Evolutionary conservation across 257 asterid genomes (phyloP).

Genomic region (Solanum chilense): DNA sequence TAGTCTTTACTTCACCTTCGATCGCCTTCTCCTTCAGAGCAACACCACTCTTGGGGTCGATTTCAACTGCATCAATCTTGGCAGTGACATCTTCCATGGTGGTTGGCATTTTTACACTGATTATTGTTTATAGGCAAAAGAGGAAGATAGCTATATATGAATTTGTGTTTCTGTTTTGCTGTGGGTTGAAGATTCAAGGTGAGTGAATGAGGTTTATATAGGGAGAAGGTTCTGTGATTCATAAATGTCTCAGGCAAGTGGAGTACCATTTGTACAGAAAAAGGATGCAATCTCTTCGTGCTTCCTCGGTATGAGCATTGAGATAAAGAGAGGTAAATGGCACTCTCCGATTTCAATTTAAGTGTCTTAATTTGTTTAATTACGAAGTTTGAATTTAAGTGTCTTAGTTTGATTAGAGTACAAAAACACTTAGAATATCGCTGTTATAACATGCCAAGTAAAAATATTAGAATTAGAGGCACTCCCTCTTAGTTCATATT

Average conservation of each 20-base stretch:
- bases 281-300: background rate
- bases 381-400: background rate
- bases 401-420: too few relatives aligned
- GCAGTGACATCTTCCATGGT: conserved; percentile 28
- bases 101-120: conserved; percentile 28
- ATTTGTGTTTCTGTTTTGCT: conserved; percentile 9
- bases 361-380: background rate
- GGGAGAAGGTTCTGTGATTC: conserved; percentile 7
- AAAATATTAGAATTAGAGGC: background rate
- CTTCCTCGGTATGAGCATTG: conserved; percentile 53
- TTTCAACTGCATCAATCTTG: conserved; percentile 33
- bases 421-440: background rate
- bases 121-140: background rate
- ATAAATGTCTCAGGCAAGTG: conserved; percentile 16
- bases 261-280: background rate
- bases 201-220: conserved; percentile 13
- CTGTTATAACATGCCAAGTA: background rate
- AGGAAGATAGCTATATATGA: background rate
- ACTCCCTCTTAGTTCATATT: too few relatives aligned
- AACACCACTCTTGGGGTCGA: conserved; percentile 25
- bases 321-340: conserved; percentile 15
- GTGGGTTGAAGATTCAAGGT: background rate
- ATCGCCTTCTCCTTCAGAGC: conserved; percentile 16
- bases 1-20: background rate
- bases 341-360: background rate